These are phyloP conservation scores for Medicago ruthenica DNA, from an alignment of 306 rosid genomes.

Conservation along the genomic window DNA sequence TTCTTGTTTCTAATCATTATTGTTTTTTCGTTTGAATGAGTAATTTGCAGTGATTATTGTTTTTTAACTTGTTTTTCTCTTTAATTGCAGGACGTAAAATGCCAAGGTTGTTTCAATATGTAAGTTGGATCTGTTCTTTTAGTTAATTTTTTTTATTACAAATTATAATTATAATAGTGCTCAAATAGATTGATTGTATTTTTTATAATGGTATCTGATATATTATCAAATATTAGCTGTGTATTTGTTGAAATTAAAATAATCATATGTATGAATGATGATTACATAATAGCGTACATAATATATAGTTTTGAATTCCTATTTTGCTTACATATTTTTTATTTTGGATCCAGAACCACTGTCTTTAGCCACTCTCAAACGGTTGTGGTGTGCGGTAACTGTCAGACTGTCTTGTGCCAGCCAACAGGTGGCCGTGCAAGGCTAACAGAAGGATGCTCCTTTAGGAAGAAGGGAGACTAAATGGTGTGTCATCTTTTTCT, in stretches of 20 bases:
- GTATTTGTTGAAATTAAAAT: too few species aligned
- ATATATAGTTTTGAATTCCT: background rate
- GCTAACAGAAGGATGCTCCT: slow-evolving; percentile 65
- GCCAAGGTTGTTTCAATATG: slow-evolving; percentile 69
- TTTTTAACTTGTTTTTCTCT: background rate
- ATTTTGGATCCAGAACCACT: slow-evolving; percentile 52
- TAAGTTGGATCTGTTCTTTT: slow-evolving; percentile 33
- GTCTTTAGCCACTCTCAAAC: slow-evolving; percentile 66
- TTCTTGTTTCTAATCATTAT: background rate
- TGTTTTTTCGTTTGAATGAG: background rate
- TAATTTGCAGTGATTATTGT: background rate
- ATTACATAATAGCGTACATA: background rate
- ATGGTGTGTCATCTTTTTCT: slow-evolving; percentile 35
- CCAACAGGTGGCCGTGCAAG: slow-evolving; percentile 61
- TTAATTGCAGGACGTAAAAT: slow-evolving; percentile 53
- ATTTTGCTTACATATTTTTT: background rate
- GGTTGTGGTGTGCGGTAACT: slow-evolving; percentile 61
- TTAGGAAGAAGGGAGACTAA: slow-evolving; percentile 61
- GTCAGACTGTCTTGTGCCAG: slow-evolving; percentile 63
- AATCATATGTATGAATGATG: background rate
- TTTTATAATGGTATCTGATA: background rate
- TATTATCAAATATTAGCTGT: background rate
- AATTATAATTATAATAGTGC: background rate
- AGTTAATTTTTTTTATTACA: background rate
- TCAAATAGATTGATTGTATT: too few species aligned